phyloP scores from a whole-genome alignment of 306 rosid genomes.

The Dryas drummondii region DNA sequence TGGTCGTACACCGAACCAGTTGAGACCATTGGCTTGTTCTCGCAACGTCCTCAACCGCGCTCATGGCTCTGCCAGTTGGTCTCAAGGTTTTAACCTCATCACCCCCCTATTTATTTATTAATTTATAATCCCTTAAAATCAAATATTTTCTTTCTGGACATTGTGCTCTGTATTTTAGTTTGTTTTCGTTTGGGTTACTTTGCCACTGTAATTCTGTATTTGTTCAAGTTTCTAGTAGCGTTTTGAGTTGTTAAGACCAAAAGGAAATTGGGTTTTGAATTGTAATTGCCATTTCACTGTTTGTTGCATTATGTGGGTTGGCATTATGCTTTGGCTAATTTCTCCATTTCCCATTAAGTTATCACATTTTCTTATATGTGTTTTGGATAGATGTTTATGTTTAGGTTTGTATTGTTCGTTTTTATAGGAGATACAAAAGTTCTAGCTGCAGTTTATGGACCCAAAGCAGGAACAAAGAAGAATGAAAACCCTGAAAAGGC shows the following conservation, averaged over 20 bases:
- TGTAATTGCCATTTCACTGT: background rate
- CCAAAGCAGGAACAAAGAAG: constrained; percentile 85
- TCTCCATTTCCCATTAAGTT: background rate
- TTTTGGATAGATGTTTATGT: background rate
- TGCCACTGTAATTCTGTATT: background rate
- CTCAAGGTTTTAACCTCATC: constrained; percentile 49
- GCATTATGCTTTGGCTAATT: background rate
- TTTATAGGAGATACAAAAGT: constrained; percentile 77
- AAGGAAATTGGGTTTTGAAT: background rate
- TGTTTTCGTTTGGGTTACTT: background rate
- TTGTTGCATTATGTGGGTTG: background rate
- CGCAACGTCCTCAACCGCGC: constrained; percentile 72
- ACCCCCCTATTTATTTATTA: background rate
- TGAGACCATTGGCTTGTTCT: constrained; percentile 78
- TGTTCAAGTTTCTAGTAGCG: constrained; percentile 7
- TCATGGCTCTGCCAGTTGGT: constrained; percentile 92
- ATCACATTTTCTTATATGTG: background rate
- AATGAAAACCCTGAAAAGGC: constrained; percentile 89
- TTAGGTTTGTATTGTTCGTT: background rate
- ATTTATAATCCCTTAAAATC: too few relatives aligned
- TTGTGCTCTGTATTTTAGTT: background rate
- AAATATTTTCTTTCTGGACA: background rate
- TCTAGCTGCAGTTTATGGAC: constrained; percentile 82
- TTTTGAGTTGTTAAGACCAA: background rate
- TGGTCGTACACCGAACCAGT: constrained; percentile 70